Percentiles rank a stretch among this genome's conserved stretches.
Evolutionary conservation across 1,139 yeast species (phyloP).

Genomic region (Suhomyces ambrosiae): DNA sequence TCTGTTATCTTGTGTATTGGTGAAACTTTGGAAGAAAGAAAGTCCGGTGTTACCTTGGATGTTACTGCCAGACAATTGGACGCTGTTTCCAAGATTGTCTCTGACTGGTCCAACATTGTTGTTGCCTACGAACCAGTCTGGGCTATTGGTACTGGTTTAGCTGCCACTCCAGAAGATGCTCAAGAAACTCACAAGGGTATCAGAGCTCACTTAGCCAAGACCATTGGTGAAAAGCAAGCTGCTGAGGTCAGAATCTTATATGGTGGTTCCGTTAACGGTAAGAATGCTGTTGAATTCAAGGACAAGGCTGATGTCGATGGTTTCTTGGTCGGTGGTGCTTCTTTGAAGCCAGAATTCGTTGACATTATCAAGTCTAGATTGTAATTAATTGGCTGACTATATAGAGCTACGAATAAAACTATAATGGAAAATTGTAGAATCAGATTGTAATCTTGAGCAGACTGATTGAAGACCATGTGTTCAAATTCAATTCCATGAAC

Average conservation of each 20-base stretch:
- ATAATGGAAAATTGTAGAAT: background rate
- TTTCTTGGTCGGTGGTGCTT: conserved; percentile 99
- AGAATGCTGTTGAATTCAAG: conserved; percentile 87
- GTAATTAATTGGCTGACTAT: conserved; percentile 34
- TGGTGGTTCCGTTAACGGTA: conserved; percentile 99
- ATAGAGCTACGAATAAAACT: no score
- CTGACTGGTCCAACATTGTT: conserved; percentile 92
- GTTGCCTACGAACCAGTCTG: conserved; percentile 99
- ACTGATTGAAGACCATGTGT: no score
- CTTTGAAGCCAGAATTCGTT: conserved; percentile 95
- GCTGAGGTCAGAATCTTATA: conserved; percentile 84
- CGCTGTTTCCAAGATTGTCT: conserved; percentile 80
- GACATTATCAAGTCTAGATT: conserved; percentile 92
- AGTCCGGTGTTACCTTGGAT: conserved; percentile 80
- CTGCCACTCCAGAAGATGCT: conserved; percentile 98
- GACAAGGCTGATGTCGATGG: conserved; percentile 96
- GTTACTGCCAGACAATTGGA: conserved; percentile 89
- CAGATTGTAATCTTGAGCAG: no score
- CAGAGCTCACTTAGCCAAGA: conserved; percentile 76
- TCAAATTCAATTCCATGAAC: no score
- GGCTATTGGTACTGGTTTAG: conserved; percentile 99
- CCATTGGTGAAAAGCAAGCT: conserved; percentile 80
- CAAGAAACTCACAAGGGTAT: conserved; percentile 90
- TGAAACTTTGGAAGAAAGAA: conserved; percentile 94
- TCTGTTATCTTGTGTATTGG: conserved; percentile 95